Base-by-base conservation (phyloP, 345 rosid species). In the Diplotaxis tenuifolia region DNA sequence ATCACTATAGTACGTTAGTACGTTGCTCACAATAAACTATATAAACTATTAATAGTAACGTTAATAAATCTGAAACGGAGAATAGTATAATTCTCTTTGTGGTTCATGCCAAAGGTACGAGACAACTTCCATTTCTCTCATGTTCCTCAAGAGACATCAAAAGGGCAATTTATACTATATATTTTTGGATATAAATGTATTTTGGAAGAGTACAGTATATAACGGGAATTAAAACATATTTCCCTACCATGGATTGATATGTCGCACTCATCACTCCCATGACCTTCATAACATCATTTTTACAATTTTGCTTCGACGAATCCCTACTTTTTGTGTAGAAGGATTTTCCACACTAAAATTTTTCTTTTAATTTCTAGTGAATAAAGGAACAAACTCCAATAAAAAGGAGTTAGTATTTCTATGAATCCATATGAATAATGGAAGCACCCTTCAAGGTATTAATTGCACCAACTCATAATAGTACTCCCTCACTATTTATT, bases 261-360 rank as follows among this genome's bases (percentile, higher is more conserved):
- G 88, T 92, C 85, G 79, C 87, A 82, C 82, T 87, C 92, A 79
- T 84, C 82, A 76, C 84, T 67, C 73, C 84, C 80, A 86, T 81
- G 79, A 64, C 75, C 68, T 67, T 32, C 60, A 2, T 22, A 54
- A 38, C 49, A 76, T 74, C 36, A 27, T 68, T 68, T 53, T 19
- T 23, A 20, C 53, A 49, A 31, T 36, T 18, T 64, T 55, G 71
- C 34, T 72, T 54, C 6, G 47, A 64, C 56, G 65, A 53, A 63
- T 55, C 31, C 42, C 31, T 7, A 18, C 40, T 25, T 14, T 42
- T 36, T 38, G 40, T 63, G 20, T 52, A 22, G 10, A 34, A 56
- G 4, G 7, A 57, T 6, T 57, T 27, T 57, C n/a, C 62, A n/a
- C 36, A 27, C 34, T 16, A 25, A 71, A 50, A 50, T 32, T 32